Evolutionary conservation across 331 rosid genomes (phyloP), one percentile per base, ranked within the genome.

Genomic region (Saraca asoca): DNA sequence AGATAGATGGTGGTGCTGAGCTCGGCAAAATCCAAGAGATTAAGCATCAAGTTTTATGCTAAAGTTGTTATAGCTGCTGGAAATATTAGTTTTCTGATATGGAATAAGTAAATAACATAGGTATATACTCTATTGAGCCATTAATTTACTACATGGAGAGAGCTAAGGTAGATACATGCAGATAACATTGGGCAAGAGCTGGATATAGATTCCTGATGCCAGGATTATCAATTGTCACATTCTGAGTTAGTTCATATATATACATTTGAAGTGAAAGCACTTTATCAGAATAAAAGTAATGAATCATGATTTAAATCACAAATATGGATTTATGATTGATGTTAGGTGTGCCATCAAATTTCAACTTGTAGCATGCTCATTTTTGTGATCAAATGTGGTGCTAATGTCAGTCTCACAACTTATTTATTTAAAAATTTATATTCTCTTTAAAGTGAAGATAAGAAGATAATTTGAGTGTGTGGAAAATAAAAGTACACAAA

Each of bases 151-250:
- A 45, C 49, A n/a, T 12, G 31, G 3, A 24, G 1, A 24, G 3
- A 24, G 31, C 31, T 49, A 41, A 19, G 39, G 67, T 49, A 52
- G 68, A 73, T 74, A 51, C 80, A 69, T 63, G 70, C 58, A 58
- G 48, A 74, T 46, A 24, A 48, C 43, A 51, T 16, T 12, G 49
- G 50, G 37, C 16, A 51, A 56, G 46, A 18, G 51, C 15, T 66
- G 58, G 51, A 57, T 61, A 67, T 14, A 54, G 80, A 77, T 85
- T 77, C 87, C 52, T 50, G 62, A 74, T 85, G 75, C 80, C 64
- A 51, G 38, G 42, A 74, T 62, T 53, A 60, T 45, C 60, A 14
- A 45, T 58, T 53, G 34, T n/a, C n/a, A n/a, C n/a, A n/a, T n/a
- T n/a, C n/a, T n/a, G n/a, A n/a, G n/a, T n/a, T n/a, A n/a, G n/a